Evolutionary conservation across 192 early-diverging fungal species (phyloP).

Genomic region (Linnemannia elongata): DNA sequence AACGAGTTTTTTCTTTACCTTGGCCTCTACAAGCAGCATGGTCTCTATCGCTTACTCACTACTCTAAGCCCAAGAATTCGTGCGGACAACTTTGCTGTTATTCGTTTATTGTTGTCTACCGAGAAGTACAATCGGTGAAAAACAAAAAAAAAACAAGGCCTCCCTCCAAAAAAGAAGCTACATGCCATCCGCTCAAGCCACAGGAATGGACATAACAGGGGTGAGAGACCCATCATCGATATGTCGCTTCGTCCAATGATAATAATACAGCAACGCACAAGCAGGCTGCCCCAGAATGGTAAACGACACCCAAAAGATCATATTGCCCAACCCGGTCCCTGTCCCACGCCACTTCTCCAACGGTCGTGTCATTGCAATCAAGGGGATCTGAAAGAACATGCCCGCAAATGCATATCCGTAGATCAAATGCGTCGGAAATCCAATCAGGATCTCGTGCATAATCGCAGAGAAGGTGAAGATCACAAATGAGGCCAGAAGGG

Average conservation of each 20-base stretch:
- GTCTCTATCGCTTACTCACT: no score
- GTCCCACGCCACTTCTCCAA: conserved; percentile 79
- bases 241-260: conserved; percentile 62
- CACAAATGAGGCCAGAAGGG: conserved; percentile 66
- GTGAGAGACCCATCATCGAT: conserved; percentile 20
- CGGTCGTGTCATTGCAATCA: conserved; percentile 78
- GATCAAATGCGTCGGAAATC: conserved; percentile 84
- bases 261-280: conserved; percentile 80
- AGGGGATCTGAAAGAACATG: conserved; percentile 83
- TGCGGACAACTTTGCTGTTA: no score
- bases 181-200: neutral
- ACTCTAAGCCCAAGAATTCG: no score
- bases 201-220: neutral
- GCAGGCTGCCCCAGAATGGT: conserved; percentile 86
- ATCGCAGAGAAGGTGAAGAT: conserved; percentile 88
- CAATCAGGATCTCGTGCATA: conserved; percentile 89
- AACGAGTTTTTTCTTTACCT: neutral
- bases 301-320: conserved; percentile 86
- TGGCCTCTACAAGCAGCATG: no score
- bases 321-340: conserved; percentile 79
- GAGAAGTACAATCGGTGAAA: no score
- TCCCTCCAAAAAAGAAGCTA: neutral
- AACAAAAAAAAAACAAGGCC: neutral
- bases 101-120: no score
- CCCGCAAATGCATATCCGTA: conserved; percentile 87